phyloP scores from a whole-genome alignment of 2,329 filamentous ascomycete species.

The Aschersonia sp. region DNA sequence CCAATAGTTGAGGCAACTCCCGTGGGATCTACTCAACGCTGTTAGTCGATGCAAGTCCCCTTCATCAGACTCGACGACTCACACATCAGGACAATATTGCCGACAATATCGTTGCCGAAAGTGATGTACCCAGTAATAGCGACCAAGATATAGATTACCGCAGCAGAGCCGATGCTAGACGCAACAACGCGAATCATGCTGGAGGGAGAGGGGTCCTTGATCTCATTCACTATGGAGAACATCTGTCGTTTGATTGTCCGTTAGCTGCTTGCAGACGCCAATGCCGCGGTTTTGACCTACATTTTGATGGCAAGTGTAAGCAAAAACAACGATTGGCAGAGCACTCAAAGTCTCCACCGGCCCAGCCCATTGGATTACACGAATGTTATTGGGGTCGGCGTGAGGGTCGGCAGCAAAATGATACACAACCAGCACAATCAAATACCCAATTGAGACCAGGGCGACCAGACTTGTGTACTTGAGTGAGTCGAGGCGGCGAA shows the following conservation, averaged over 20 bases:
- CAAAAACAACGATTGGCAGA: constrained; percentile 91
- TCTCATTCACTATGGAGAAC: constrained; percentile 97
- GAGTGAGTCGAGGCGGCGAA: constrained; percentile 81
- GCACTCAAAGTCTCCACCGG: constrained; percentile 67
- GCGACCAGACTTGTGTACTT: constrained; percentile 95
- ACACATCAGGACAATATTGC: constrained; percentile 93
- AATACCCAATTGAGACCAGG: constrained; percentile 81
- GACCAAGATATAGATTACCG: constrained; percentile 74
- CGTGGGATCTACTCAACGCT: constrained; percentile 17
- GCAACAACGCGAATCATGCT: constrained; percentile 65
- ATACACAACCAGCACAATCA: constrained; percentile 84
- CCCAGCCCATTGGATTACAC: constrained; percentile 65
- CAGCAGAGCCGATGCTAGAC: constrained; percentile 79
- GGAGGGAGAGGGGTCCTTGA: constrained; percentile 64
- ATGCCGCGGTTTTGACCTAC: constrained; percentile 30
- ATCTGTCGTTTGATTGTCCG: constrained; percentile 42
- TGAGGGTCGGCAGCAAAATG: constrained; percentile 76
- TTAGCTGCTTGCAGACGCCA: neutral
- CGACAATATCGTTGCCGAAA: constrained; percentile 76
- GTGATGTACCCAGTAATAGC: constrained; percentile 92
- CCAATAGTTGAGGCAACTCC: constrained; percentile 72
- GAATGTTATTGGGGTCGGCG: constrained; percentile 57
- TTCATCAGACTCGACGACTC: constrained; percentile 19
- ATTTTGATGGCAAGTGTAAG: constrained; percentile 99
- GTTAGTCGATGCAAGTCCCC: neutral